A percentile compares a stretch with the other conserved stretches of the same genome.
phyloP scores from a whole-genome alignment of 768 basidiomycete species.

The Leccinum truebloodii region DNA sequence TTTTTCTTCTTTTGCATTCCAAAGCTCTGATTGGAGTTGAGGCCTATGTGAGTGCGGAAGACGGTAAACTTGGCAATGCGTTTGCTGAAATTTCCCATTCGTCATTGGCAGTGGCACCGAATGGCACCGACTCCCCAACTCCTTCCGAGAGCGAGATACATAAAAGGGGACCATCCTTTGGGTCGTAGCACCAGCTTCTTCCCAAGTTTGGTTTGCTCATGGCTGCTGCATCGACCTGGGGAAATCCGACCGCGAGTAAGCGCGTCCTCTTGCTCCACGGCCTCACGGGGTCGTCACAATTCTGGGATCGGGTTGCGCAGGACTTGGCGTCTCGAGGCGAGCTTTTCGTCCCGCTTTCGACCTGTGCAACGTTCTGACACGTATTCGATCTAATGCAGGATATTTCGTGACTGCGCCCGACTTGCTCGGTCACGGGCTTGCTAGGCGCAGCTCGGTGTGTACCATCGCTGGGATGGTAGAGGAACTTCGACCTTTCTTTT shows the following conservation, averaged over 20 bases:
- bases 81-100: not conserved
- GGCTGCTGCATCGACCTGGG: conserved; percentile 18
- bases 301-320: conserved; percentile 18
- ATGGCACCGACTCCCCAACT: not conserved
- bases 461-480: conserved; percentile 14
- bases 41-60: not conserved
- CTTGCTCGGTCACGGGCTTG: conserved; percentile 22
- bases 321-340: conserved; percentile 20
- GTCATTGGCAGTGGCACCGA: not conserved
- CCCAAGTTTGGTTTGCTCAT: not conserved
- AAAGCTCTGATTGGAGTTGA: too few relatives aligned
- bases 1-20: not conserved
- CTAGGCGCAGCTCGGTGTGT: conserved; percentile 10
- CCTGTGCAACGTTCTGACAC: not conserved
- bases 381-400: conserved; percentile 12
- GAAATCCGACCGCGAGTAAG: conserved; percentile 17
- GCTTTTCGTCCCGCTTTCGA: not conserved
- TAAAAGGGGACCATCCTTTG: not conserved
- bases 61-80: not conserved
- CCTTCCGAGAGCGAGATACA: not conserved
- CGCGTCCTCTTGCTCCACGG: conserved; percentile 25
- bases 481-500: conserved; percentile 15
- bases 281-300: conserved; percentile 13
- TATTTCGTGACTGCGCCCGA: conserved; percentile 28
- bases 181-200: not conserved